These are phyloP conservation scores for Hortaea werneckii DNA, from an alignment of 2,329 filamentous ascomycete genomes.

Conservation along the genomic window DNA sequence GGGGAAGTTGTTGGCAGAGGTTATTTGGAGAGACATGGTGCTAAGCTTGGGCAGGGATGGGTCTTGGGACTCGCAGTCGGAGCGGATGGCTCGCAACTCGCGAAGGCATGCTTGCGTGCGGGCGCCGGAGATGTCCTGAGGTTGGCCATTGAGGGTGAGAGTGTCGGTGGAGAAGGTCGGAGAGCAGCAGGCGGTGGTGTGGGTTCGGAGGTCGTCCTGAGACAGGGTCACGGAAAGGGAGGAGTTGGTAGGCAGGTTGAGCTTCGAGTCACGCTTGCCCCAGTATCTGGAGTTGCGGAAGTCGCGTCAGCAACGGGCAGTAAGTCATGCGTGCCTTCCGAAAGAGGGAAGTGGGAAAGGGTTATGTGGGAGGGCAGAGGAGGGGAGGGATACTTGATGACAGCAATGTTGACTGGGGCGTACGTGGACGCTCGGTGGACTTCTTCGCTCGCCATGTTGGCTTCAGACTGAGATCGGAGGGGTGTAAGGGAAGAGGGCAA, in stretches of 20 bases:
- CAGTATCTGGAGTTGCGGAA: conserved; percentile 53
- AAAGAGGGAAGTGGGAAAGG: background rate
- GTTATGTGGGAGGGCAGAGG: conserved; percentile 1
- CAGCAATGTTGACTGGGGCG: conserved; percentile 94
- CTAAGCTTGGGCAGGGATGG: conserved; percentile 73
- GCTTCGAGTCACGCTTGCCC: conserved; percentile 88
- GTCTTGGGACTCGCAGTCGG: conserved; percentile 62
- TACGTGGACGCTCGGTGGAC: conserved; percentile 92
- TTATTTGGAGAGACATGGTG: conserved; percentile 65
- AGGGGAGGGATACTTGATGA: conserved; percentile 63
- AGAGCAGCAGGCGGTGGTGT: conserved; percentile 91
- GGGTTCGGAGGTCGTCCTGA: conserved; percentile 83
- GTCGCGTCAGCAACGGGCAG: background rate
- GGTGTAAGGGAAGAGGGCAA: background rate
- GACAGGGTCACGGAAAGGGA: conserved; percentile 95
- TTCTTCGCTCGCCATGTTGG: conserved; percentile 32
- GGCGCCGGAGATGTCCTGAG: conserved; percentile 75
- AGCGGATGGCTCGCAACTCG: conserved; percentile 68
- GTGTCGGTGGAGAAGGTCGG: conserved; percentile 57
- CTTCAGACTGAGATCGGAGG: too few relatives aligned
- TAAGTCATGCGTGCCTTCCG: too few relatives aligned
- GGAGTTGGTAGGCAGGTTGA: conserved; percentile 75
- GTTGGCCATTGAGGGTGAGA: conserved; percentile 72
- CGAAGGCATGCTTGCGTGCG: conserved; percentile 92
- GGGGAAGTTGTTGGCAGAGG: conserved; percentile 98